A percentile compares a stretch with the other conserved stretches of the same genome.
Evolutionary conservation across 2,329 filamentous ascomycete species (phyloP).

Genomic region (Colletotrichum orbiculare): DNA sequence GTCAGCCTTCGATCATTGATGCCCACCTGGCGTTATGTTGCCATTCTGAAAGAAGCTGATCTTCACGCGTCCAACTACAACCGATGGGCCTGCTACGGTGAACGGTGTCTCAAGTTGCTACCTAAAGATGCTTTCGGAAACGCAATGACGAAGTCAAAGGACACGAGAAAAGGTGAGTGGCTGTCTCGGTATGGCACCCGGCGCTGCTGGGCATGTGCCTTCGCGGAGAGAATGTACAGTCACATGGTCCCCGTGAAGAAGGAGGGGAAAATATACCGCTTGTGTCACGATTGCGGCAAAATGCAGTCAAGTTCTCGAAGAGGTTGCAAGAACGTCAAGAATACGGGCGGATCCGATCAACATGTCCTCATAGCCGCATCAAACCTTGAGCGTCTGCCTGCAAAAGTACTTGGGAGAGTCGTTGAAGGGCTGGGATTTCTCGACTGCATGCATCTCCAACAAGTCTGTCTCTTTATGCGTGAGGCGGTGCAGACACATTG

Average conservation of each 20-base stretch:
- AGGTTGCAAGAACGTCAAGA: slow-evolving; percentile 1
- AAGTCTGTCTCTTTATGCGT: too few relatives aligned
- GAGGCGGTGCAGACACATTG: too few relatives aligned
- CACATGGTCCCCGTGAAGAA: slow-evolving; percentile 20
- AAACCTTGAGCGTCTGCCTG: too few relatives aligned
- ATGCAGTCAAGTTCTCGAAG: background rate
- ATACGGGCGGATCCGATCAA: too few relatives aligned
- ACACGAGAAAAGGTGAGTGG: background rate
- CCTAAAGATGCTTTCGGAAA: slow-evolving; percentile 5
- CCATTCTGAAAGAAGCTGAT: too few relatives aligned
- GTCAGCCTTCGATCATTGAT: too few relatives aligned
- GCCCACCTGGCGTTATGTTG: too few relatives aligned
- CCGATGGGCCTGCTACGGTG: slow-evolving; percentile 9
- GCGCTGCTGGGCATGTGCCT: slow-evolving; percentile 23
- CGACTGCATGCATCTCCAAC: too few relatives aligned
- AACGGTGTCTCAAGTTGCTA: slow-evolving; percentile 3
- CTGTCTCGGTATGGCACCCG: background rate
- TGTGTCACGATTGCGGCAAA: slow-evolving; percentile 10
- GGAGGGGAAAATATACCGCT: background rate
- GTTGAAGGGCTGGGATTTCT: too few relatives aligned
- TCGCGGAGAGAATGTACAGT: background rate
- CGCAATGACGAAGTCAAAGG: slow-evolving; percentile 6
- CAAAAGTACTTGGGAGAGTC: too few relatives aligned
- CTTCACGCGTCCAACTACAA: too few relatives aligned
- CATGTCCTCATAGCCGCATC: too few relatives aligned